Percentiles rank a stretch among this genome's conserved stretches.
These are phyloP conservation scores for Carex pumila DNA, from an alignment of 176 grass and related monocot species.

Conservation along the genomic window DNA sequence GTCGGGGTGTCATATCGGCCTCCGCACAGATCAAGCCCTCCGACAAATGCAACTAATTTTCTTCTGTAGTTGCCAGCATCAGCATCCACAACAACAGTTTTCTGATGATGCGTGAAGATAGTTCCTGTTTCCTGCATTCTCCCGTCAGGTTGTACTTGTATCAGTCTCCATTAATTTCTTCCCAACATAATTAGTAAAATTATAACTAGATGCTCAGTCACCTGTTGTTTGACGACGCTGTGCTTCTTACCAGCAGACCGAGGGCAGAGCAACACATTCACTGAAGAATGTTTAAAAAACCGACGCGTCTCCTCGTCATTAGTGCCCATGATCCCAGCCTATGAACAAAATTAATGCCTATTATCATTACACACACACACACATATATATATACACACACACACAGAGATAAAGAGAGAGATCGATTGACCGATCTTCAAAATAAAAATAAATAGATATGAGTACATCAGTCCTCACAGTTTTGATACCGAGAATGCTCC, in stretches of 20 bases:
- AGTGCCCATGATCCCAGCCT: slow-evolving; percentile 90
- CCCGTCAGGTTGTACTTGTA: background rate
- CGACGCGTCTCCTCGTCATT: slow-evolving; percentile 64
- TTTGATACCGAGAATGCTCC: slow-evolving; percentile 51
- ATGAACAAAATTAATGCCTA: background rate
- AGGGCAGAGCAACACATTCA: slow-evolving; percentile 69
- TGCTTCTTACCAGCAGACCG: slow-evolving; percentile 70
- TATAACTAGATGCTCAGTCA: background rate
- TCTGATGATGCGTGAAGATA: slow-evolving; percentile 99
- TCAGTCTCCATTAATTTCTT: too few relatives aligned
- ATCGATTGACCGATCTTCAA: background rate
- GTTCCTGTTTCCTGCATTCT: slow-evolving; percentile 77
- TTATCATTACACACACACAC: background rate
- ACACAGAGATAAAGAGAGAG: background rate
- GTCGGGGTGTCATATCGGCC: slow-evolving; percentile 80
- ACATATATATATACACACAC: background rate
- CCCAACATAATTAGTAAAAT: too few relatives aligned
- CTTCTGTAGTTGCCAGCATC: slow-evolving; percentile 66
- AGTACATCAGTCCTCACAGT: slow-evolving; percentile 31
- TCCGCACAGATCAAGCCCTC: slow-evolving; percentile 95
- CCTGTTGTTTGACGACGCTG: slow-evolving; percentile 73
- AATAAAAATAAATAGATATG: background rate
- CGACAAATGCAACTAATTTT: slow-evolving; percentile 96
- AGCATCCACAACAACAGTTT: slow-evolving; percentile 86
- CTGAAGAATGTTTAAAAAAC: slow-evolving; percentile 85